Base-by-base conservation (phyloP, 371 early-diverging fungal genomes). In the Nematocida homosporus region DNA sequence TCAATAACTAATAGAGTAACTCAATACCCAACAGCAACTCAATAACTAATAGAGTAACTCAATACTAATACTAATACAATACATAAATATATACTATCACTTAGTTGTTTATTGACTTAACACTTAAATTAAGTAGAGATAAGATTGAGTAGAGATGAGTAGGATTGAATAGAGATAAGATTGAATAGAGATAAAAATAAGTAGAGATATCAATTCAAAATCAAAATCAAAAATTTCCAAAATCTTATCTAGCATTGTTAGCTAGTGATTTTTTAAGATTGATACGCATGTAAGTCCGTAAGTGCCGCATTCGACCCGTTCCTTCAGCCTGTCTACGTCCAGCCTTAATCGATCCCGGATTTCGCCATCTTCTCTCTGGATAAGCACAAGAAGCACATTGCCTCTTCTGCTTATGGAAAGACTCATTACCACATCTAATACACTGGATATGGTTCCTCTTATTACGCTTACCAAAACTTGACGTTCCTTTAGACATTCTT, bases 341-440 rank as follows among this genome's bases (percentile, higher is more conserved):
- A 83, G 90, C 93, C 90, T 98, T 98, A 79, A 87, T 89, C 83
- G 89, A 88, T 92, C 93, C 94, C 88, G 66, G 63, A 23, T 87
- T 88, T 84, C 97, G 89, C 86, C 88, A 90, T 88, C 95, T 96
- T 83, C 94, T 92, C 84, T 92, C 87, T 68, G 97, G 97, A 88
- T 93, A 97, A 79, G 92, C 97, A 87, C 99, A 97, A 84, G 90
- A 89, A 80, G 96, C 91, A 87, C 97, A 98, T 72, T 90, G 91
- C 89, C 93, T 91, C 91, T 94, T 95, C 87, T 95, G 95, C 89
- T 91, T 93, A 89, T 97, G 97, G 90, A 92, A 95, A 75, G 95
- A 87, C 80, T 93, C 92, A 81, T 89, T 89, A 65, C 96, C 96
- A 87, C 97, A 98, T 82, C 97, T 90, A 83, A 90, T 88, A 90